A percentile compares a stretch with the other conserved stretches of the same genome.
Conservation (phyloP, 768 basidiomycete species). For the Xerocomus potaroensis region DNA sequence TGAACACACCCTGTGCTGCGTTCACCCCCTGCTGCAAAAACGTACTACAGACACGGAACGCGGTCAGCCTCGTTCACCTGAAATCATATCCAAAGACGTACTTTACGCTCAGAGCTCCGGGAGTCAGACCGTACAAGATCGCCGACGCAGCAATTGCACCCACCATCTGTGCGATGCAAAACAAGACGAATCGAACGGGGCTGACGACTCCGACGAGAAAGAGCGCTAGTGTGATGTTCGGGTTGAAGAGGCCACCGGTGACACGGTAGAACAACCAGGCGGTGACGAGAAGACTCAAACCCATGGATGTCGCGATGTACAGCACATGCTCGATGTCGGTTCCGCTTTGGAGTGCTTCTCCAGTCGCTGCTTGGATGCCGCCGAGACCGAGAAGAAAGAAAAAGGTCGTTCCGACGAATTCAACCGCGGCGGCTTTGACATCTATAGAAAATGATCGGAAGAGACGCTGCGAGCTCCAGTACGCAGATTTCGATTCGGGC, state of each 20-base stretch:
- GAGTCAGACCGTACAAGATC: conserved; percentile 50
- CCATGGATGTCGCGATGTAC: conserved; percentile 59
- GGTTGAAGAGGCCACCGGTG: conserved; percentile 66
- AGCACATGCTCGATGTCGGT: conserved; percentile 40
- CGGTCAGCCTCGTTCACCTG: conserved; percentile 1
- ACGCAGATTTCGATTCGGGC: conserved; percentile 6
- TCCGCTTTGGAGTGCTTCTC: conserved; percentile 30
- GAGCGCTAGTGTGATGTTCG: conserved; percentile 56
- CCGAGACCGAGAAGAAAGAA: conserved; percentile 67
- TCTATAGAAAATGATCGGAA: conserved; percentile 36
- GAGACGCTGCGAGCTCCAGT: conserved; percentile 25
- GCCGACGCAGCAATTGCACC: conserved; percentile 60
- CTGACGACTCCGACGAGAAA: conserved; percentile 51
- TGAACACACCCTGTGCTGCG: conserved; percentile 57
- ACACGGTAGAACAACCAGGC: conserved; percentile 67
- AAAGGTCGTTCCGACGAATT: conserved; percentile 55
- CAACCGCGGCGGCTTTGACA: conserved; percentile 46
- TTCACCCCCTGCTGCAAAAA: conserved; percentile 44
- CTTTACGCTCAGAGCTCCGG: conserved; percentile 53
- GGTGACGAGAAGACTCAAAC: conserved; percentile 56
- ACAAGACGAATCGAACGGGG: conserved; percentile 54
- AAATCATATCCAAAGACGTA: conserved; percentile 23
- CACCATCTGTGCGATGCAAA: conserved; percentile 55
- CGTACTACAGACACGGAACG: conserved; percentile 39
- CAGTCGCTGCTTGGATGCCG: conserved; percentile 54